Conservation (phyloP, 495 filamentous ascomycete species). For the Podospora anserina region DNA sequence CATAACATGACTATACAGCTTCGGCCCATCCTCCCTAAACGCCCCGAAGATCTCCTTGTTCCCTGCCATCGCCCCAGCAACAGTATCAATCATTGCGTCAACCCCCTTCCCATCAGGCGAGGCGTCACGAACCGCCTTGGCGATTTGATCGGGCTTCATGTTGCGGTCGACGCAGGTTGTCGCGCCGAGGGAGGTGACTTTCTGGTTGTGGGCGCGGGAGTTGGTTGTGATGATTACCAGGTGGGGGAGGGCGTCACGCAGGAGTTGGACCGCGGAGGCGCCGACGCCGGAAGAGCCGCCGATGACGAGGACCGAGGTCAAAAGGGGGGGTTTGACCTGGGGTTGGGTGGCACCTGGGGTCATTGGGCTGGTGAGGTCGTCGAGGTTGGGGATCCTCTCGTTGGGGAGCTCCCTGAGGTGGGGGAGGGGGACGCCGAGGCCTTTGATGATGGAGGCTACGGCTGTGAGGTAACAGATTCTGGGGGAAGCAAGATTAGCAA, state of each 20-base stretch:
- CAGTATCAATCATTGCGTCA: slow-evolving; percentile 42
- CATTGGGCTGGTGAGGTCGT: slow-evolving; percentile 10
- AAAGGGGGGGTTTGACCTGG: not conserved
- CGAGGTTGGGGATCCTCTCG: slow-evolving; percentile 12
- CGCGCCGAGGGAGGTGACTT: slow-evolving; percentile 34
- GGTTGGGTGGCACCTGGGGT: not conserved
- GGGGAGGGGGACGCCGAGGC: slow-evolving; percentile 32
- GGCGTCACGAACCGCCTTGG: slow-evolving; percentile 31
- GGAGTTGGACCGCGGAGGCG: slow-evolving; percentile 40
- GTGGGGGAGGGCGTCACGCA: slow-evolving; percentile 35
- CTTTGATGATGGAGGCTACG: slow-evolving; percentile 29
- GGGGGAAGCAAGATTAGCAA: slow-evolving; percentile 10
- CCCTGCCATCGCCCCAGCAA: slow-evolving; percentile 22
- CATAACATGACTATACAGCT: slow-evolving; percentile 36
- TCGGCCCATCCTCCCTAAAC: slow-evolving; percentile 31
- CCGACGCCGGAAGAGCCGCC: slow-evolving; percentile 46
- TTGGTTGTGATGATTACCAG: slow-evolving; percentile 41
- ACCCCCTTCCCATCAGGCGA: slow-evolving; percentile 34
- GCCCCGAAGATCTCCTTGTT: slow-evolving; percentile 15
- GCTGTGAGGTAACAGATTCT: slow-evolving; percentile 44
- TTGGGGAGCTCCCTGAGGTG: slow-evolving; percentile 22
- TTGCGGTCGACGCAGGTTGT: slow-evolving; percentile 33
- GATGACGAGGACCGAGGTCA: slow-evolving; percentile 39
- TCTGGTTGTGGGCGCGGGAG: slow-evolving; percentile 34
- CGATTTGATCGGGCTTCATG: slow-evolving; percentile 15